Evolutionary conservation across 495 filamentous ascomycete genomes (phyloP).

Genomic region (Chaetomium fimeti): DNA sequence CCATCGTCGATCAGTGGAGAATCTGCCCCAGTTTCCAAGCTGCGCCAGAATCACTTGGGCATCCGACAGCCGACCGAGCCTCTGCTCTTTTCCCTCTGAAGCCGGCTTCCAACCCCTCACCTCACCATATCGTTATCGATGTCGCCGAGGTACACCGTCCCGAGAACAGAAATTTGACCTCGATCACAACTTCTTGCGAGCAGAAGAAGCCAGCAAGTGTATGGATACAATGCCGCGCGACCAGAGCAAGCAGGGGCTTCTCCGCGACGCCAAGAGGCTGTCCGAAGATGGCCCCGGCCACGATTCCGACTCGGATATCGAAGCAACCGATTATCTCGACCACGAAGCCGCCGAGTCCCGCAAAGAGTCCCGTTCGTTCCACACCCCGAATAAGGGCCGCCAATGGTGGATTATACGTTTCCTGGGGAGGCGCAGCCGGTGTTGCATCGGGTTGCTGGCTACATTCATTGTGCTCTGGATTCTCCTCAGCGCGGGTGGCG

Average conservation of each 20-base stretch:
- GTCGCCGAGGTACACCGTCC: background rate
- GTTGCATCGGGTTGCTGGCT: constrained; percentile 35
- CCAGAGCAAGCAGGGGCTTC: constrained; percentile 30
- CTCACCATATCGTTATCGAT: background rate
- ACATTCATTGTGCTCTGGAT: constrained; percentile 36
- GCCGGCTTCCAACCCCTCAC: background rate
- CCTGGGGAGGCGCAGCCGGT: constrained; percentile 37
- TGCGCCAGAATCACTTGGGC: background rate
- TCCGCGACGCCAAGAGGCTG: constrained; percentile 28
- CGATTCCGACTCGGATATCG: constrained; percentile 44
- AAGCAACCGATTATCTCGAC: constrained; percentile 44
- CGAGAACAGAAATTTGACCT: background rate
- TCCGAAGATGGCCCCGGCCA: constrained; percentile 32
- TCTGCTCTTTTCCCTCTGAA: no score
- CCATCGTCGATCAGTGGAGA: constrained; percentile 8
- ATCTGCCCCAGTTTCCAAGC: background rate
- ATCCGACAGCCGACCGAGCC: background rate
- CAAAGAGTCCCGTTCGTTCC: constrained; percentile 1
- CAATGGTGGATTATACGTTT: constrained; percentile 28
- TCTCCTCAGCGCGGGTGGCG: constrained; percentile 39
- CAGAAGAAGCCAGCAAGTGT: no score
- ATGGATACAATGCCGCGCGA: constrained; percentile 17
- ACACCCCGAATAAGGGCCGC: constrained; percentile 7
- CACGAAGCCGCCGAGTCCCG: constrained; percentile 25
- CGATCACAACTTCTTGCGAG: no score